phyloP scores from a whole-genome alignment of 495 filamentous ascomycete species.

The Penicillium flavigenum region DNA sequence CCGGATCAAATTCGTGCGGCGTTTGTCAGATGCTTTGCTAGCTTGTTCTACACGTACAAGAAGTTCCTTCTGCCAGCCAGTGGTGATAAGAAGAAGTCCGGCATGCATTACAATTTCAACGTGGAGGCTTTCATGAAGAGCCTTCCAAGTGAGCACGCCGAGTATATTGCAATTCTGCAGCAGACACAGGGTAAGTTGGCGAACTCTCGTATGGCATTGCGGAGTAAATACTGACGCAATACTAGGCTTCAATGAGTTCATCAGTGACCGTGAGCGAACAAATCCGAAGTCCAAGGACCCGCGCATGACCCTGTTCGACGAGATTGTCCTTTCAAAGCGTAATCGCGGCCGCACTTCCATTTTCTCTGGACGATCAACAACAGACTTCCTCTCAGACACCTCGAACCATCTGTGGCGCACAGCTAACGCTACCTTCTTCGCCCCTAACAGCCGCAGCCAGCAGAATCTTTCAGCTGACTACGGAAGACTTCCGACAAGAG shows the following conservation, averaged over 20 bases:
- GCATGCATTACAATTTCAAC: slow-evolving; percentile 87
- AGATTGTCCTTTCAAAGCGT: slow-evolving; percentile 91
- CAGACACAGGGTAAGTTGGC: slow-evolving; percentile 79
- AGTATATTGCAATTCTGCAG: slow-evolving; percentile 82
- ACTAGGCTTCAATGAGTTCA: slow-evolving; percentile 91
- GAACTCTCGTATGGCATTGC: background rate
- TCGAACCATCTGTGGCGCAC: slow-evolving; percentile 92
- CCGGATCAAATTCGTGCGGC: slow-evolving; percentile 87
- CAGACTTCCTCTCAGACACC: slow-evolving; percentile 78
- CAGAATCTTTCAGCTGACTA: slow-evolving; percentile 66
- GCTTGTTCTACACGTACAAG: slow-evolving; percentile 93
- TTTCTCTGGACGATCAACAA: slow-evolving; percentile 50
- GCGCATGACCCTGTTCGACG: slow-evolving; percentile 84
- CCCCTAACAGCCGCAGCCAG: slow-evolving; percentile 61
- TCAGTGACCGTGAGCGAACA: slow-evolving; percentile 76
- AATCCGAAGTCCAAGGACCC: slow-evolving; percentile 57
- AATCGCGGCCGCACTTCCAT: slow-evolving; percentile 69
- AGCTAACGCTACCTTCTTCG: slow-evolving; percentile 68
- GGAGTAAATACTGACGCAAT: slow-evolving; percentile 4
- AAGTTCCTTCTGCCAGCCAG: slow-evolving; percentile 74
- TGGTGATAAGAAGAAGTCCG: slow-evolving; percentile 80
- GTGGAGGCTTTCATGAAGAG: slow-evolving; percentile 91
- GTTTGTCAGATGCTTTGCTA: slow-evolving; percentile 91
- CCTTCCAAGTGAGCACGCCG: slow-evolving; percentile 84
- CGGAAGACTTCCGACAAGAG: slow-evolving; percentile 54